Evolutionary conservation across 495 filamentous ascomycete genomes (phyloP).

Genomic region (Penicillium antarcticum): DNA sequence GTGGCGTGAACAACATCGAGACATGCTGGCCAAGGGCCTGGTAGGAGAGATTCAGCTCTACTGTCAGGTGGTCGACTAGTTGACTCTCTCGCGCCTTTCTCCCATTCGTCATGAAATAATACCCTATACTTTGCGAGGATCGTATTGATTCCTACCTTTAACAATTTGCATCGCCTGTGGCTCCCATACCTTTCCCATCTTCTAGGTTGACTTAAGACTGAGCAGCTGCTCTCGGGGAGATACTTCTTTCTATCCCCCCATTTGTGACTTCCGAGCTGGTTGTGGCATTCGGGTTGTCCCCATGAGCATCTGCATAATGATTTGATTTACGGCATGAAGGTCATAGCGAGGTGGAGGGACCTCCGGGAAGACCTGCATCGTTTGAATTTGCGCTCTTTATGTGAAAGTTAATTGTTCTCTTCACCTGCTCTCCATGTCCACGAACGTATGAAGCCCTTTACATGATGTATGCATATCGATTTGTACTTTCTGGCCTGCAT

Average conservation of each 20-base stretch:
- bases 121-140: constrained; percentile 3
- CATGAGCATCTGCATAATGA: constrained; percentile 18
- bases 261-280: constrained; percentile 2
- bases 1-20: constrained; percentile 74
- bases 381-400: constrained; percentile 1
- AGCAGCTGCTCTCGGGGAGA: constrained; percentile 18
- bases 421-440: constrained; percentile 26
- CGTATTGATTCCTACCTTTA: not conserved
- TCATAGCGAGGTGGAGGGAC: constrained; percentile 8
- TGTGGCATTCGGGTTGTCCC: not conserved
- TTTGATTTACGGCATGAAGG: constrained; percentile 17
- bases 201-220: constrained; percentile 33
- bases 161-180: constrained; percentile 16
- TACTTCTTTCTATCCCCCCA: constrained; percentile 13
- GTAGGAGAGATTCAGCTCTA: constrained; percentile 85
- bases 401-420: constrained; percentile 17
- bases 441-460: constrained; percentile 33
- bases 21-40: constrained; percentile 58
- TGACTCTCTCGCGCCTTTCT: constrained; percentile 7
- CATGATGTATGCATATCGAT: constrained; percentile 39
- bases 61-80: constrained; percentile 50
- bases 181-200: constrained; percentile 19
- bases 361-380: not conserved
- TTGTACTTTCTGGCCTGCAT: constrained; percentile 13
- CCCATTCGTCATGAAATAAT: constrained; percentile 1